Evolutionary conservation across 352 stramenopile genomes (phyloP), one percentile per base, ranked within the genome.

Genomic region (Phytopythium ostracodes): DNA sequence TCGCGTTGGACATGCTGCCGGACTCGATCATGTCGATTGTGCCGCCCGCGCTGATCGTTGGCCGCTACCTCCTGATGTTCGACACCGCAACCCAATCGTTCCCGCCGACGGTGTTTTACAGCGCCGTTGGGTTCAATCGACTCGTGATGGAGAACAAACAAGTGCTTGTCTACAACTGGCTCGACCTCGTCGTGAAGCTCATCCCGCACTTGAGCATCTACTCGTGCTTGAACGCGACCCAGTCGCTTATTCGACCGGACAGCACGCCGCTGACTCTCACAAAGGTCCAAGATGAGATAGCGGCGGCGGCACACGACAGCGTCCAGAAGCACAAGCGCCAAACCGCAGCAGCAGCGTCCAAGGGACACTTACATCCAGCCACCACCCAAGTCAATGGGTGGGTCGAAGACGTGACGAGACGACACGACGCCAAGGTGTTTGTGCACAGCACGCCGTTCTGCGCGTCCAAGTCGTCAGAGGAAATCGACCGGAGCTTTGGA

Each of bases 181-280:
- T 62, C 29, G 62, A 72, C 46, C 36, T 73, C 25, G 35, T 65
- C 2, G 33, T 70, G 29, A 75, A 60, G 24, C 33, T 60, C 8
- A 50, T 67, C 9, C 65, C 65, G 7, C 68, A 75, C 33, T 24
- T 66, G 20, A 64, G 65, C 53, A 62, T 75, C 24, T 67, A 64
- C 29, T 50, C 46, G 15, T 72, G 55, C 20, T 33, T 72, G 5
- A 35, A 42, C 20, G 66, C 27, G 24, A 52, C 66, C 24, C 47
- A 62, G 33, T 56, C 50, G 44, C 60, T 74, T n/a, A 33, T 68
- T 38, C 56, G 44, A 29, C 59, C 33, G 25, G n/a, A 29, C 12
- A 27, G 17, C 18, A 17, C 15, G 5, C 12, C 27, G 2, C 14
- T 4, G 38, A 2, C 4, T 43, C 3, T 1, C 50, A n/a, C 29